Conservation (phyloP, 1,139 yeast genomes). For the Taphrina sp. region DNA sequence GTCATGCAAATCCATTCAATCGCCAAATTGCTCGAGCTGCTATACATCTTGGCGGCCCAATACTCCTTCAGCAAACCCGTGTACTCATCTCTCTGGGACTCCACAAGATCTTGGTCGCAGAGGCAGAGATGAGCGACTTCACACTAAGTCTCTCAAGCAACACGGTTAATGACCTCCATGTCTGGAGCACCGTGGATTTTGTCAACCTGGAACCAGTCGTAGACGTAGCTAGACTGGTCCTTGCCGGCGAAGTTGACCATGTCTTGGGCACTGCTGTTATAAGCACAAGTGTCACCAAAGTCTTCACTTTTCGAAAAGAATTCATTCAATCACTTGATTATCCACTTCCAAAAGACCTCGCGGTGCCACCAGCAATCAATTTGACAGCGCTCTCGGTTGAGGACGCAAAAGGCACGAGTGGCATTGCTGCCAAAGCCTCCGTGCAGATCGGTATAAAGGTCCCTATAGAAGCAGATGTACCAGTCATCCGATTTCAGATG, state of each 20-base stretch:
- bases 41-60: too few species aligned
- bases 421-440: slow-evolving; percentile 9
- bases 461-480: slow-evolving; percentile 5
- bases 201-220: too few species aligned
- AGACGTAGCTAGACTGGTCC: too few species aligned
- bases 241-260: too few species aligned
- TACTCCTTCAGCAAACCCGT: slow-evolving; percentile 1
- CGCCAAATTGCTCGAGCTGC: too few species aligned
- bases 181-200: too few species aligned
- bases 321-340: background rate
- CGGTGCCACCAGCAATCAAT: slow-evolving; percentile 8
- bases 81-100: slow-evolving; percentile 2
- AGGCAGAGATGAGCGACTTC: background rate
- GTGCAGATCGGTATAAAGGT: background rate
- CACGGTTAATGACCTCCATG: too few species aligned
- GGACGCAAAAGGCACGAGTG: slow-evolving; percentile 2
- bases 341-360: background rate
- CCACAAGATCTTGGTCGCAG: slow-evolving; percentile 2
- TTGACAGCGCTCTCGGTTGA: slow-evolving; percentile 5
- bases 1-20: too few species aligned
- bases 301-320: slow-evolving; percentile 4
- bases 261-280: too few species aligned
- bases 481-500: slow-evolving; percentile 2
- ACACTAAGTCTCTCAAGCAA: too few species aligned
- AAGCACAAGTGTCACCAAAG: slow-evolving; percentile 2